These are phyloP conservation scores for Prunus davidiana DNA, from an alignment of 306 rosid genomes.

Conservation along the genomic window DNA sequence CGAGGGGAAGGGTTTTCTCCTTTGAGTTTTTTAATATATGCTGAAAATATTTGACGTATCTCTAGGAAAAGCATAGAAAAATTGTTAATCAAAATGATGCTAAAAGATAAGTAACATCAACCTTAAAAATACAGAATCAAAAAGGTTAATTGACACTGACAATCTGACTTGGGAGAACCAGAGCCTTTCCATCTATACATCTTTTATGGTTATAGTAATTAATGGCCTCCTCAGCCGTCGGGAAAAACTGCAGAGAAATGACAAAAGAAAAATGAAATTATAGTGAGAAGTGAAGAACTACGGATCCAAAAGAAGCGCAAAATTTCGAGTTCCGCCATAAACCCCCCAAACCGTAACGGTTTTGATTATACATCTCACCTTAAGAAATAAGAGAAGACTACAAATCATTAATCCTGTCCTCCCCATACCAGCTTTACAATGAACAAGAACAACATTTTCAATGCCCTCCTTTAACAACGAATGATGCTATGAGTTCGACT, in stretches of 20 bases:
- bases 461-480: constrained; percentile 94
- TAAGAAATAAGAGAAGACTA: constrained; percentile 81
- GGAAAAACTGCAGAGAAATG: constrained; percentile 66
- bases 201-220: constrained; percentile 80
- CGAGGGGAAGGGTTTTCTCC: constrained; percentile 76
- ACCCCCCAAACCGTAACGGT: constrained; percentile 9
- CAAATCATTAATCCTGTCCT: constrained; percentile 97
- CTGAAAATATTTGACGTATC: constrained; percentile 83
- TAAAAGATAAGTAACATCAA: constrained; percentile 17
- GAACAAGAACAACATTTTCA: constrained; percentile 89
- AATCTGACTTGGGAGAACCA: constrained; percentile 90
- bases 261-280: constrained; percentile 12
- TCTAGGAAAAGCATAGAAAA: constrained; percentile 45
- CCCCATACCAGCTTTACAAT: constrained; percentile 98
- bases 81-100: constrained; percentile 27
- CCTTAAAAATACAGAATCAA: neutral
- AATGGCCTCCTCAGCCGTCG: constrained; percentile 78
- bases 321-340: neutral
- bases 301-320: constrained; percentile 9
- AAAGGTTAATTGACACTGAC: constrained; percentile 47
- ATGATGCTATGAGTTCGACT: constrained; percentile 66
- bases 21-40: constrained; percentile 53
- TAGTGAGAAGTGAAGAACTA: constrained; percentile 1
- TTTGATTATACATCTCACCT: constrained; percentile 46
- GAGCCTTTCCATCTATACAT: constrained; percentile 90